These are phyloP conservation scores for Anethum foeniculum DNA, from an alignment of 140 eudicot genomes.

Conservation along the genomic window DNA sequence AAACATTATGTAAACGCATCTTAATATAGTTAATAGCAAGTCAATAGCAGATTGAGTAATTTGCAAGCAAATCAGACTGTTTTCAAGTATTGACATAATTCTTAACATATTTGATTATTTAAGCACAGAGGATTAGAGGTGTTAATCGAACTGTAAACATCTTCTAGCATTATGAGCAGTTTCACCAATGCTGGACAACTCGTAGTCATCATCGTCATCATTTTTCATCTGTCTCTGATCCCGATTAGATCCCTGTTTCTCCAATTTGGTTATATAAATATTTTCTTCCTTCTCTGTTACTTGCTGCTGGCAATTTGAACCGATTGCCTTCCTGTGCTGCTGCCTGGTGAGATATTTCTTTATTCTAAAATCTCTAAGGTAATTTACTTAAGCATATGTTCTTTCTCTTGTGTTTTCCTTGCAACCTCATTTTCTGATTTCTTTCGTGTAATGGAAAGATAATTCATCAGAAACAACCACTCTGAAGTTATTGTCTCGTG, in stretches of 20 bases:
- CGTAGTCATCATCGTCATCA: neutral
- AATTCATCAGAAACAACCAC: too few species aligned
- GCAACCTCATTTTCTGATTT: neutral
- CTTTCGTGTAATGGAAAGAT: neutral
- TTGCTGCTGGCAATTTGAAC: neutral
- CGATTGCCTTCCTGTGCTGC: neutral
- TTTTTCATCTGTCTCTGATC: neutral
- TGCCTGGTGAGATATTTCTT: neutral
- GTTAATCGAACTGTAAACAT: neutral
- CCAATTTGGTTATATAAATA: neutral
- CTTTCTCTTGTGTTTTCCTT: neutral
- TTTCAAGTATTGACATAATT: too few species aligned
- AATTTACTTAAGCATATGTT: neutral
- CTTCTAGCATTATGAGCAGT: neutral
- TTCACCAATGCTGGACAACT: neutral
- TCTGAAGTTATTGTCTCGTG: too few species aligned
- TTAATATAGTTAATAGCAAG: neutral
- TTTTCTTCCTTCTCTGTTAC: neutral
- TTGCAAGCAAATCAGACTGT: neutral
- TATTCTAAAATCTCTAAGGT: neutral
- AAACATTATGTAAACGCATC: neutral
- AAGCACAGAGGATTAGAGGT: neutral
- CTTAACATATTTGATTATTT: neutral
- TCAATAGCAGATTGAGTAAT: neutral
- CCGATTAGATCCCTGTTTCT: neutral